Evolutionary conservation across 768 basidiomycete species (phyloP).

Genomic region (Tulasnella sp.): DNA sequence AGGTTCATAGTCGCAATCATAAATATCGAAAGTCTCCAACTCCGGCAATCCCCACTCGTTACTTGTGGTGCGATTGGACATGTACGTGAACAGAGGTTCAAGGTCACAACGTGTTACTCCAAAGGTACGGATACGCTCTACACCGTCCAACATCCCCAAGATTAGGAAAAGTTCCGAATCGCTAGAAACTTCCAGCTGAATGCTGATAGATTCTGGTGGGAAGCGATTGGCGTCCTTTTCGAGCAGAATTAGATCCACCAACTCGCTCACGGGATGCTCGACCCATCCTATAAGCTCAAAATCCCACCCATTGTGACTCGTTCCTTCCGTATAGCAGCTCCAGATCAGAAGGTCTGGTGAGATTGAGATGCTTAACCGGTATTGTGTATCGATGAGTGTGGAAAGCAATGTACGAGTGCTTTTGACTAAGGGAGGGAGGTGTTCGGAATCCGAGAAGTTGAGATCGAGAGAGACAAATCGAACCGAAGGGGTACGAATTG

Average conservation of each 20-base stretch:
- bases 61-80: not conserved
- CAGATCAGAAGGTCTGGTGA: no score
- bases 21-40: not conserved
- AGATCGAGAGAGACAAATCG: no score
- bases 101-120: not conserved
- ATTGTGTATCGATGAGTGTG: no score
- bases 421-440: no score
- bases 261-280: no score
- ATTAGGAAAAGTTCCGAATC: not conserved
- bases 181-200: not conserved
- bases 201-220: not conserved
- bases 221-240: not conserved
- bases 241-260: not conserved
- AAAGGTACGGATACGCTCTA: not conserved
- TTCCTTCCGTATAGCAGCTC: no score
- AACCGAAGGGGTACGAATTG: no score
- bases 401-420: no score
- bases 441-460: no score
- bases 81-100: not conserved
- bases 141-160: not conserved
- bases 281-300: no score
- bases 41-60: not conserved
- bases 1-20: not conserved
- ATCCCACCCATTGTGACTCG: no score
- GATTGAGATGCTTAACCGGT: no score